These are phyloP conservation scores for Podosphaera aphanis DNA, from an alignment of 2,329 filamentous ascomycete species.

Conservation along the genomic window DNA sequence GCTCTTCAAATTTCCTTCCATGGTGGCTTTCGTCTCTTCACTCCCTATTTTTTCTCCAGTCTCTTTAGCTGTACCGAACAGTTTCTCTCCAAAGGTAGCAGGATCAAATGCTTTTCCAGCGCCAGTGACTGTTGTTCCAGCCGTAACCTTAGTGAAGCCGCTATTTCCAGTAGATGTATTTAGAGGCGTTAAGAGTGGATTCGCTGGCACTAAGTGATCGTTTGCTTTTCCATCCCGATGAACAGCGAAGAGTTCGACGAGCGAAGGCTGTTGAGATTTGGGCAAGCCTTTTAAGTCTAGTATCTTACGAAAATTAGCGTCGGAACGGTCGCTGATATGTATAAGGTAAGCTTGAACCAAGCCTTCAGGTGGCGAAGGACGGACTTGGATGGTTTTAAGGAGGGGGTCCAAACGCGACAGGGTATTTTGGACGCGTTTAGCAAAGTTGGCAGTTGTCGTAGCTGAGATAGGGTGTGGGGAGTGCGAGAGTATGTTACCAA, in stretches of 20 bases:
- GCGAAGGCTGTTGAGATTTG: conserved; percentile 56
- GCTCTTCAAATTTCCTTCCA: conserved; percentile 87
- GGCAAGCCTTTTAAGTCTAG: conserved; percentile 85
- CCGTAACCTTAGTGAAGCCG: conserved; percentile 19
- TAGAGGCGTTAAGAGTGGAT: conserved; percentile 46
- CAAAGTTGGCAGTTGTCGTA: conserved; percentile 32
- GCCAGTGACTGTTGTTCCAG: background rate
- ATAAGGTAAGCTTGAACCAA: conserved; percentile 94
- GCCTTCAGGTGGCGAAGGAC: conserved; percentile 71
- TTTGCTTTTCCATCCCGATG: conserved; percentile 53
- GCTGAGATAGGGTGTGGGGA: conserved; percentile 11
- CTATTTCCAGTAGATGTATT: conserved; percentile 25
- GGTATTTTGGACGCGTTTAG: conserved; percentile 63
- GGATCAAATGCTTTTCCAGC: conserved; percentile 45
- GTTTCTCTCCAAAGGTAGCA: conserved; percentile 58
- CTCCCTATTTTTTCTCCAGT: conserved; percentile 8
- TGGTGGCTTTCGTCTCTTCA: conserved; percentile 29
- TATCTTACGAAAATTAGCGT: conserved; percentile 88
- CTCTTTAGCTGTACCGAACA: conserved; percentile 72
- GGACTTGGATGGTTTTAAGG: conserved; percentile 89
- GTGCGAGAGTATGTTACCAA: conserved; percentile 46
- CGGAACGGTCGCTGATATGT: conserved; percentile 81
- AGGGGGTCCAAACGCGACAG: conserved; percentile 78
- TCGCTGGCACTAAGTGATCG: conserved; percentile 46
- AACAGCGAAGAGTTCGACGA: conserved; percentile 63